Base-by-base conservation (phyloP, 1,139 yeast genomes). In the Sugiyamaella japonica region DNA sequence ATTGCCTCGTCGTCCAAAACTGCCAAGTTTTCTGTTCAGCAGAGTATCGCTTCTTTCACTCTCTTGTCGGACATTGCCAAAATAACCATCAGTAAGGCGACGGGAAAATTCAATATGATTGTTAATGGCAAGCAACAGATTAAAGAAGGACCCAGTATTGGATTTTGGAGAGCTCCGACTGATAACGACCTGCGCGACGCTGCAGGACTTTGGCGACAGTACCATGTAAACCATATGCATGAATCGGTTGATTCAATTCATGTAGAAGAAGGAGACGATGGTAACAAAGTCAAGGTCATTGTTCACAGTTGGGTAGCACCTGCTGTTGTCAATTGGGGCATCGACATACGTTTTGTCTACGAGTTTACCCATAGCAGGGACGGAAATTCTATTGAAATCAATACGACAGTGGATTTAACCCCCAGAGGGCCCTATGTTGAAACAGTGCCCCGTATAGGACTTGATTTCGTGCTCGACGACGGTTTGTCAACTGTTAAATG, bases 101-200 rank as follows among this genome's bases (percentile, higher is more conserved):
- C 51, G 7, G 63, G 62, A 12, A 48, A 56, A 32, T 48, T 64
- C 29, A 37, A 50, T 1, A 49, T 64, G 44, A 38, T 48, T 25
- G 62, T 61, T 15, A 54, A 59, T 40, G 62, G 58, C 23, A 53
- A 50, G 15, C 44, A 50, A 15, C 53, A 56, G 25, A 47, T 59
- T 16, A 48, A 58, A 23, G 50, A 46, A 1, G 64, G 61, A 0
- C 66, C 58, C 1, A 39, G 46, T 16, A 52, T 63, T 31, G 63
- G 63, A 17, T 55, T 70, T 55, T 72, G 71, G 72, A 62, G 75
- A 51, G 70, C 75, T 4, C 68, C 69, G 20, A 70, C 68, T 17
- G 73, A 70, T 56, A 72, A 72, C 50, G 75, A 71, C 55, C 48
- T 38, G 5, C 56, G 57, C 3, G 58, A 55, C 2, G 56, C 55